Evolutionary conservation across 202 grass and related monocot genomes (phyloP).

Genomic region (Panicum virgatum): DNA sequence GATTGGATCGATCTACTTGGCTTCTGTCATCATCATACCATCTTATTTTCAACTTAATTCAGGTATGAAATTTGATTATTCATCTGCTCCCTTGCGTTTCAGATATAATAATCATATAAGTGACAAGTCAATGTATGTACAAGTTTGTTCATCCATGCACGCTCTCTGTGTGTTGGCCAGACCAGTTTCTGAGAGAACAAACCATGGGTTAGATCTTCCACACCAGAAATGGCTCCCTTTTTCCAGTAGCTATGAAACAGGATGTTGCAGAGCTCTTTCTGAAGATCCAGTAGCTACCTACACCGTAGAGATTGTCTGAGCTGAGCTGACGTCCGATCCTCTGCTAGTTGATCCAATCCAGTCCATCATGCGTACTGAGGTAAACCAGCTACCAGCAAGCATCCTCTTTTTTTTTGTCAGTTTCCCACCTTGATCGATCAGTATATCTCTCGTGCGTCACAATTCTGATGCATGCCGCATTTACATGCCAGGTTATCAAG

Average conservation of each 20-base stretch:
- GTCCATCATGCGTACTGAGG: background rate
- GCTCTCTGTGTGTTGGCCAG: background rate
- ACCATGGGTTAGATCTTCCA: background rate
- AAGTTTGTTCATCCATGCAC: too few species aligned
- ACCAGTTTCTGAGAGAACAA: background rate
- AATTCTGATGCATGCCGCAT: too few species aligned
- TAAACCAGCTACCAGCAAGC: background rate
- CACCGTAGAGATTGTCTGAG: background rate
- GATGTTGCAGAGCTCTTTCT: background rate
- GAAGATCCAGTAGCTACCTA: background rate
- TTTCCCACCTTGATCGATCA: too few species aligned
- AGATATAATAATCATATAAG: background rate
- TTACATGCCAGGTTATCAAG: background rate
- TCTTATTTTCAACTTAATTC: background rate
- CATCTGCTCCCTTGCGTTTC: background rate
- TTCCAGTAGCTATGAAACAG: background rate
- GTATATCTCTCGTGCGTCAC: too few species aligned
- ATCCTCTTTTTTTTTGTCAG: too few species aligned
- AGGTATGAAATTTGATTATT: background rate
- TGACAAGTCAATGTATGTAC: too few species aligned
- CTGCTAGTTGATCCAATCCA: background rate
- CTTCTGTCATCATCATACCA: background rate
- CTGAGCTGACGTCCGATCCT: accelerated
- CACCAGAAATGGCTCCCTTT: background rate
- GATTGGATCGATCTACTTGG: background rate